phyloP scores from a whole-genome alignment of 305 asterid genomes.

The Fraxinus paxiana region DNA sequence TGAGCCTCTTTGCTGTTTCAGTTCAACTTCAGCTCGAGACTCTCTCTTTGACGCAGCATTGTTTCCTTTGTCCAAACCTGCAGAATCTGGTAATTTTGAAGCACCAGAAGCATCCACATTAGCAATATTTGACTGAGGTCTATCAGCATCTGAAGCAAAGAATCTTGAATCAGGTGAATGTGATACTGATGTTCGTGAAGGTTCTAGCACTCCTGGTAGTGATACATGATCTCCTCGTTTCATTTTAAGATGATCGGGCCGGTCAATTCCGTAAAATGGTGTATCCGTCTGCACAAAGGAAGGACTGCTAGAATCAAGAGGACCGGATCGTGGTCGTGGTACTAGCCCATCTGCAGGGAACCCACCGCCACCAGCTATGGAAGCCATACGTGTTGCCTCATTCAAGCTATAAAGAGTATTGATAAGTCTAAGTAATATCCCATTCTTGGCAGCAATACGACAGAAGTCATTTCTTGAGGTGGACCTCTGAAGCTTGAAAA shows the following conservation, averaged over 20 bases:
- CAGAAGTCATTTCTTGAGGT: constrained; percentile 93
- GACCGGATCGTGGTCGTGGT: constrained; percentile 71
- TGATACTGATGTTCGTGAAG: constrained; percentile 59
- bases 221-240: constrained; percentile 65
- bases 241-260: constrained; percentile 54
- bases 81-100: constrained; percentile 46
- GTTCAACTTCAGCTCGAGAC: constrained; percentile 54
- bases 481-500: constrained; percentile 93
- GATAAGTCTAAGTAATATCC: constrained; percentile 85
- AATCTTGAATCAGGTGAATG: constrained; percentile 63
- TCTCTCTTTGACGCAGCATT: constrained; percentile 36
- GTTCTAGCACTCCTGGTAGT: constrained; percentile 57
- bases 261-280: constrained; percentile 59
- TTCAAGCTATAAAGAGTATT: constrained; percentile 91
- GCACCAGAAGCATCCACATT: constrained; percentile 52
- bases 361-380: constrained; percentile 71
- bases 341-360: constrained; percentile 62
- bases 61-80: constrained; percentile 39
- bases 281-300: constrained; percentile 54
- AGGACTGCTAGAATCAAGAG: constrained; percentile 60
- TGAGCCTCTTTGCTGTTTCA: constrained; percentile 60
- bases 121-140: constrained; percentile 43
- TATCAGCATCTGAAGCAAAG: constrained; percentile 51
- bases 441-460: constrained; percentile 91
- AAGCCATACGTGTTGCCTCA: constrained; percentile 86